phyloP scores from a whole-genome alignment of 805 yeast species.

The Hanseniaspora taiwanica region DNA sequence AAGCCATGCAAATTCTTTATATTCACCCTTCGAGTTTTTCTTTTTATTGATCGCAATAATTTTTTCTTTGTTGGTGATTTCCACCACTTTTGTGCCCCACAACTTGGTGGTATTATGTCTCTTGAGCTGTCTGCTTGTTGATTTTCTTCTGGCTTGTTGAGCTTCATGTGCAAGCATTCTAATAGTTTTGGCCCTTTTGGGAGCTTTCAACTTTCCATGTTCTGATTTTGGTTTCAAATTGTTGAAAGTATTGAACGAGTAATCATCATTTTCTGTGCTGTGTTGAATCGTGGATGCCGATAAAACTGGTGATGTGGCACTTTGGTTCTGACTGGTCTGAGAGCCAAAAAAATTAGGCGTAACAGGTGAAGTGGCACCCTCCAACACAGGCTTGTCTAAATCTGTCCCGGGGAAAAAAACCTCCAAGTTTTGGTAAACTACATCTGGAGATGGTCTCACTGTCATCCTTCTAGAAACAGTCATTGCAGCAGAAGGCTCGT shows the following conservation, averaged over 20 bases:
- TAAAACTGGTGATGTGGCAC: conserved; percentile 2
- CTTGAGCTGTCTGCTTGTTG: conserved; percentile 28
- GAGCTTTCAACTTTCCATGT: conserved; percentile 10
- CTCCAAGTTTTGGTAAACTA: conserved; percentile 82
- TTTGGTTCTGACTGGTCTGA: neutral
- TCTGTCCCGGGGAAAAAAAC: conserved; percentile 86
- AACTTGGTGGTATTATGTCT: conserved; percentile 72
- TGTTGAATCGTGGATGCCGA: conserved; percentile 6
- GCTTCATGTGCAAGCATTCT: conserved; percentile 92
- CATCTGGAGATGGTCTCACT: conserved; percentile 91
- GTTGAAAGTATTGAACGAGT: conserved; percentile 3
- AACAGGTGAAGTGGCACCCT: conserved; percentile 47
- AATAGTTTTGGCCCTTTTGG: conserved; percentile 74
- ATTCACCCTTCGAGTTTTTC: conserved; percentile 50
- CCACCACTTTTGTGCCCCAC: conserved; percentile 95
- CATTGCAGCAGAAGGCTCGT: too few species aligned
- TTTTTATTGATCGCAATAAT: conserved; percentile 54
- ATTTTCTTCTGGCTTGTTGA: conserved; percentile 38
- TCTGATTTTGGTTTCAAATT: neutral
- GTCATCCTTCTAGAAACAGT: conserved; percentile 39
- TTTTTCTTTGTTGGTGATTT: conserved; percentile 64
- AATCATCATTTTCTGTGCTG: conserved; percentile 5
- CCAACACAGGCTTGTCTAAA: conserved; percentile 82
- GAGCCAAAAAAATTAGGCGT: conserved; percentile 20
- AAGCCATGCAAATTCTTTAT: conserved; percentile 90